A percentile compares a stretch with the other conserved stretches of the same genome.
phyloP scores from a whole-genome alignment of 2,329 filamentous ascomycete genomes.

The Monosporascus sp. region DNA sequence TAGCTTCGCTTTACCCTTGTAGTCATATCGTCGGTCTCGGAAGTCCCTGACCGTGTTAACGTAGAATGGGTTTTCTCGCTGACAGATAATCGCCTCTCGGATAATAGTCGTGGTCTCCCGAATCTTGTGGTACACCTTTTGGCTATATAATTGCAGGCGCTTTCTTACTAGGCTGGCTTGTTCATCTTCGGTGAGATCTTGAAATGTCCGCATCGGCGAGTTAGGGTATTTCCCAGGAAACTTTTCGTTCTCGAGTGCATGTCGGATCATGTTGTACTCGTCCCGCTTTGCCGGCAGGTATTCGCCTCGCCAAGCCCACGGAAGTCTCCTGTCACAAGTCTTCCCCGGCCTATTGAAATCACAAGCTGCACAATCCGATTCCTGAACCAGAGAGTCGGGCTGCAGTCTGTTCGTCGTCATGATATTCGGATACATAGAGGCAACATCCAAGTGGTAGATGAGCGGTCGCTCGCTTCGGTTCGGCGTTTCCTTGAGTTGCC shows the following conservation, averaged over 20 bases:
- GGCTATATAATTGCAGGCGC: constrained; percentile 84
- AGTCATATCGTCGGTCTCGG: constrained; percentile 94
- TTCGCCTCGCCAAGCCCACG: constrained; percentile 98
- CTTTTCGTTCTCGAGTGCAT: constrained; percentile 83
- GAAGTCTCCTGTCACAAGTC: constrained; percentile 88
- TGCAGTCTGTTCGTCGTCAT: constrained; percentile 99
- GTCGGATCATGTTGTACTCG: constrained; percentile 98
- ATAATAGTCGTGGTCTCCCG: constrained; percentile 90
- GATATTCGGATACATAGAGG: constrained; percentile 99
- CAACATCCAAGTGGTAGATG: constrained; percentile 97
- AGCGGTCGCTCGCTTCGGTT: constrained; percentile 80
- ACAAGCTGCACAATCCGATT: constrained; percentile 93
- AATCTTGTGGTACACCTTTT: constrained; percentile 99
- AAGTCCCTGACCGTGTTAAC: constrained; percentile 95
- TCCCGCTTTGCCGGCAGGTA: constrained; percentile 93
- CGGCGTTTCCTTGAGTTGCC: constrained; percentile 72
- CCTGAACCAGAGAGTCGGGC: constrained; percentile 97
- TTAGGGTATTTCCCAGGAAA: constrained; percentile 79
- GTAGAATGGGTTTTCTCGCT: constrained; percentile 97
- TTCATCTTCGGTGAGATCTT: constrained; percentile 77
- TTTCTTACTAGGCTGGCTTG: constrained; percentile 79
- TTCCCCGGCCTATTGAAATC: constrained; percentile 98
- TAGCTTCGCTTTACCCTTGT: constrained; percentile 95
- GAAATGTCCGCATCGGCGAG: constrained; percentile 67
- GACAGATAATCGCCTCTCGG: constrained; percentile 95